Percentiles rank a stretch among this genome's conserved stretches.
Conservation (phyloP, 1,284 basidiomycete genomes). For the Peniophora sp. region DNA sequence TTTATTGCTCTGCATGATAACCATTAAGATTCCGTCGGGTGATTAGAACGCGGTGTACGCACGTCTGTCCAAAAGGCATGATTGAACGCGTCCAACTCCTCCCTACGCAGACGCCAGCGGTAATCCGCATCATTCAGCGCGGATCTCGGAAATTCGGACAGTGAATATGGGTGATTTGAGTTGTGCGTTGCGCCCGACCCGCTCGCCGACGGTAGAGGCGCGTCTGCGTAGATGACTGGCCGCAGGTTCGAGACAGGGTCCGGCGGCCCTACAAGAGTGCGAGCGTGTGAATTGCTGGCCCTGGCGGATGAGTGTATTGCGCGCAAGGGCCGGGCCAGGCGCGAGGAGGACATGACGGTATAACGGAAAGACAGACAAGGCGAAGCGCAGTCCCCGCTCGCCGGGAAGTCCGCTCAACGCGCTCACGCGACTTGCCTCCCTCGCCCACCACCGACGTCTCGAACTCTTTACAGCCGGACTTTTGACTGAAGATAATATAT, state of each 20-base stretch:
- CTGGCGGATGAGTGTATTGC: no score
- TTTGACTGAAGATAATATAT: no score
- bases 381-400: no score
- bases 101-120: slow-evolving; percentile 59
- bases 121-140: slow-evolving; percentile 38
- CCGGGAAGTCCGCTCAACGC: no score
- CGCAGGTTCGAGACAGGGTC: slow-evolving; percentile 72
- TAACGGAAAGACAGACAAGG: no score
- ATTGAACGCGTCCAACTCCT: slow-evolving; percentile 63
- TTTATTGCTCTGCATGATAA: slow-evolving; percentile 49
- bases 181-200: slow-evolving; percentile 10
- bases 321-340: no score
- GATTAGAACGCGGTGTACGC: slow-evolving; percentile 21
- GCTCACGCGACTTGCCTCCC: no score
- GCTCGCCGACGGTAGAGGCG: slow-evolving; percentile 20
- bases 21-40: slow-evolving; percentile 1
- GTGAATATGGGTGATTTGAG: slow-evolving; percentile 59
- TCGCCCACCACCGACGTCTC: no score
- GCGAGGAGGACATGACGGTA: no score
- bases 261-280: slow-evolving; percentile 59
- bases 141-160: slow-evolving; percentile 49
- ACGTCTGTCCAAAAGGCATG: slow-evolving; percentile 74
- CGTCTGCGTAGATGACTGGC: slow-evolving; percentile 65
- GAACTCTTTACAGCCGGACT: no score
- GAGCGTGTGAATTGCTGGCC: neutral